Conservation (phyloP, 192 early-diverging fungal genomes). For the Thoreauomyces humboldtii region DNA sequence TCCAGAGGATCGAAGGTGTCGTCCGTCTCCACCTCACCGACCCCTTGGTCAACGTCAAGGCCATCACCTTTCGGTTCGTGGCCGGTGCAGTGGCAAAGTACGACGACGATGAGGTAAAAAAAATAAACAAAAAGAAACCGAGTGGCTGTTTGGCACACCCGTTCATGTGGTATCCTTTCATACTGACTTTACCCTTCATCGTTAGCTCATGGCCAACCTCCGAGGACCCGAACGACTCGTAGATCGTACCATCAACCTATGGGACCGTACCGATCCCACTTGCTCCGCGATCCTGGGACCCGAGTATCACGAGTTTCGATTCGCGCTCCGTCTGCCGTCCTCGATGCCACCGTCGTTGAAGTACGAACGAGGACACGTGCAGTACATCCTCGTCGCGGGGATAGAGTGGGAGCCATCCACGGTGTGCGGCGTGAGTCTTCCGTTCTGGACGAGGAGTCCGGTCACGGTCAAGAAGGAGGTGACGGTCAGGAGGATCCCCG, state of each 20-base stretch:
- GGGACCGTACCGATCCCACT: slow-evolving; percentile 1
- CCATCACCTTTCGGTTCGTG: slow-evolving; percentile 23
- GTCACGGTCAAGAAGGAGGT: slow-evolving; percentile 18
- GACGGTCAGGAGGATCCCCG: slow-evolving; percentile 11
- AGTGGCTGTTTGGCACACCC: too few relatives aligned
- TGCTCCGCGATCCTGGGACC: background rate
- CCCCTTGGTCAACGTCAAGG: background rate
- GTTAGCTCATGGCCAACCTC: slow-evolving; percentile 12
- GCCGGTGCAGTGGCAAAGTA: slow-evolving; percentile 17
- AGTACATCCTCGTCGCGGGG: slow-evolving; percentile 28
- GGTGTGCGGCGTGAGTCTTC: slow-evolving; percentile 13
- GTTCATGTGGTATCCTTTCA: too few relatives aligned
- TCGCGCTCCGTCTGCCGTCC: slow-evolving; percentile 9
- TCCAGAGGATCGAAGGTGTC: slow-evolving; percentile 5
- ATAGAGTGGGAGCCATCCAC: slow-evolving; percentile 17
- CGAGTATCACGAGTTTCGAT: slow-evolving; percentile 19
- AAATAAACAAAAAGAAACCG: too few relatives aligned
- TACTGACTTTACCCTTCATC: too few relatives aligned
- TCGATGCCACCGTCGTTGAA: slow-evolving; percentile 25
- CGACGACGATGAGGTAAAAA: slow-evolving; percentile 17
- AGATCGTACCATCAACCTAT: slow-evolving; percentile 12
- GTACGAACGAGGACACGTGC: slow-evolving; percentile 20
- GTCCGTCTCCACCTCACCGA: slow-evolving; percentile 8
- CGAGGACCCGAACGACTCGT: slow-evolving; percentile 22
- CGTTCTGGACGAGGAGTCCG: slow-evolving; percentile 17